Percentiles rank a stretch among this genome's conserved stretches.
These are phyloP conservation scores for Cyberlindnera euphorbiae DNA, from an alignment of 805 yeast genomes.

Conservation along the genomic window DNA sequence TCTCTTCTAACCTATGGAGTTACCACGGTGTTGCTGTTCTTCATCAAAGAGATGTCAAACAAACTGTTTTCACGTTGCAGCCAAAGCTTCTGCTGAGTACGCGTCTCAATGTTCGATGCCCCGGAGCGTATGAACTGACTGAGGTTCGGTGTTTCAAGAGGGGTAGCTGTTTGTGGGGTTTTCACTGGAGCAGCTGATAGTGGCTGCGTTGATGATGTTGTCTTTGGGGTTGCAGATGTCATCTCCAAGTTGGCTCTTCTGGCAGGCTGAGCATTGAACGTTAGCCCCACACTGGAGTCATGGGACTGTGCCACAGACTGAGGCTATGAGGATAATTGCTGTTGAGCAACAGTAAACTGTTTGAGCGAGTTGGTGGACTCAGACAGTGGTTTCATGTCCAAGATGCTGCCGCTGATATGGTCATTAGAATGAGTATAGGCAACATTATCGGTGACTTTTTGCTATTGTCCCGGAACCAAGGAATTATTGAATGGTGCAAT, in stretches of 20 bases:
- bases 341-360: conserved; percentile 19
- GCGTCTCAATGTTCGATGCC: conserved; percentile 43
- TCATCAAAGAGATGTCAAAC: conserved; percentile 41
- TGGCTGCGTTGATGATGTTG: too few species aligned
- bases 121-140: conserved; percentile 36
- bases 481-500: conserved; percentile 26
- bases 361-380: conserved; percentile 22
- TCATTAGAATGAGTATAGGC: conserved; percentile 29
- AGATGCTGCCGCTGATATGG: conserved; percentile 17
- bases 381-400: conserved; percentile 8
- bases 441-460: too few species aligned
- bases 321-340: too few species aligned
- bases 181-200: too few species aligned
- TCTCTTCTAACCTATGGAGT: conserved; percentile 63
- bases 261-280: conserved; percentile 21
- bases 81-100: conserved; percentile 86
- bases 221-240: conserved; percentile 14
- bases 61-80: conserved; percentile 72
- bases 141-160: conserved; percentile 34
- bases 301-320: conserved; percentile 14
- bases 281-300: conserved; percentile 19
- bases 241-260: conserved; percentile 4
- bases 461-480: conserved; percentile 10
- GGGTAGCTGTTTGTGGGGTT: too few species aligned
- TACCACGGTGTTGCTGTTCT: conserved; percentile 8